phyloP scores from a whole-genome alignment of 2,329 filamentous ascomycete species.

The Pyricularia pennisetigena region DNA sequence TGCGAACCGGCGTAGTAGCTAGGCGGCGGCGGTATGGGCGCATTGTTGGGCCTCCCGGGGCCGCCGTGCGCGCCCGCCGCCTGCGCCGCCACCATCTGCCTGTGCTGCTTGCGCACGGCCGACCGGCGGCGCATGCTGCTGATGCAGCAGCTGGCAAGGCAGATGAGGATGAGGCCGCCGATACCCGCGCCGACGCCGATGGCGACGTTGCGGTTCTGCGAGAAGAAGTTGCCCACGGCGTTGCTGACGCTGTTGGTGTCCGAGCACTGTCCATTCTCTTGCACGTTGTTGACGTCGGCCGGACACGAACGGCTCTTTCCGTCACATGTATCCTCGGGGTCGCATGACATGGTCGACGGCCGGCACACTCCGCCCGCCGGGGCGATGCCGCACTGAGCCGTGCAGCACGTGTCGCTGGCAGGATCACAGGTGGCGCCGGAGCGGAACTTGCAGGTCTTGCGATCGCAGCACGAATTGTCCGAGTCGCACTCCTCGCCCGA shows the following conservation, averaged over 20 bases:
- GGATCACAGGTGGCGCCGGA: constrained; percentile 68
- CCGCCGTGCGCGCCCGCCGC: background rate
- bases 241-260: constrained; percentile 45
- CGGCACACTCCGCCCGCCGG: constrained; percentile 67
- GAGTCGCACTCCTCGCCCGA: constrained; percentile 88
- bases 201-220: constrained; percentile 66
- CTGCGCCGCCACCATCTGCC: constrained; percentile 4
- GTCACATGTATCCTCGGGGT: constrained; percentile 74
- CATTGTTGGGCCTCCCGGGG: background rate
- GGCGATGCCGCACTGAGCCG: constrained; percentile 54
- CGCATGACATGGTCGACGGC: constrained; percentile 67
- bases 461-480: constrained; percentile 72
- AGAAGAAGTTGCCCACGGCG: constrained; percentile 55
- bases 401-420: constrained; percentile 75
- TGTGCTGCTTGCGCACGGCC: constrained; percentile 1
- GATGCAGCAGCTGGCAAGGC: constrained; percentile 57
- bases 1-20: background rate
- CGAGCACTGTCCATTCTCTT: constrained; percentile 66
- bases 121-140: constrained; percentile 37
- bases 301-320: constrained; percentile 68
- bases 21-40: background rate
- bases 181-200: constrained; percentile 69
- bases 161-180: constrained; percentile 66
- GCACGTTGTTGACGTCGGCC: constrained; percentile 56
- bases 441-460: constrained; percentile 78